phyloP scores from a whole-genome alignment of 1,284 basidiomycete species.

The Peniophora sp. region DNA sequence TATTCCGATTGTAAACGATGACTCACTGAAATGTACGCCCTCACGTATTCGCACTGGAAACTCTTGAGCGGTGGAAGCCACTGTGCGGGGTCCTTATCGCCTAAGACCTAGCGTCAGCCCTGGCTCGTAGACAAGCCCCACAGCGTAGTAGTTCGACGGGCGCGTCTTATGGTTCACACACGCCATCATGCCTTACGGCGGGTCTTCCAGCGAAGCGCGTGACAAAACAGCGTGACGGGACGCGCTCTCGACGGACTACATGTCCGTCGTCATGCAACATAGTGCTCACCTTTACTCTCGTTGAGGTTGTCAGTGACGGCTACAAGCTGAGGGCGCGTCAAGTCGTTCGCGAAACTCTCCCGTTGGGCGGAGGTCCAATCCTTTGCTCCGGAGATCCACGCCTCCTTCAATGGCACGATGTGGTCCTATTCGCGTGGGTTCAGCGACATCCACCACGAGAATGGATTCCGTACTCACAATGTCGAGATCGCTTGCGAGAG shows the following conservation, averaged over 20 bases:
- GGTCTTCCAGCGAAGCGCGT: too few relatives aligned
- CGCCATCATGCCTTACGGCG: too few relatives aligned
- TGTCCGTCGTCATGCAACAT: too few relatives aligned
- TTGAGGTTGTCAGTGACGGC: conserved; percentile 40
- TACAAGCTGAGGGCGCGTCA: conserved; percentile 42
- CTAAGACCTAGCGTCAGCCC: conserved; percentile 6
- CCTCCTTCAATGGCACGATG: conserved; percentile 45
- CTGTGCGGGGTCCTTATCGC: conserved; percentile 33
- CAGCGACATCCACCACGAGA: conserved; percentile 1
- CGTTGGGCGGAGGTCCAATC: conserved; percentile 38
- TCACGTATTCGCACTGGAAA: conserved; percentile 39
- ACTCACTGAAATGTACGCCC: conserved; percentile 31
- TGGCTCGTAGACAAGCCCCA: neutral
- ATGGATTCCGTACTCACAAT: conserved; percentile 31
- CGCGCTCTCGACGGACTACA: conserved; percentile 6
- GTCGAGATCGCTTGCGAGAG: conserved; percentile 37
- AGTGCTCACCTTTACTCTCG: conserved; percentile 24
- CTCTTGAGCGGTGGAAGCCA: conserved; percentile 39
- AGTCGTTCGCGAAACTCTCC: conserved; percentile 43
- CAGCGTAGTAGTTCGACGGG: too few relatives aligned
- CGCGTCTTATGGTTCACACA: too few relatives aligned
- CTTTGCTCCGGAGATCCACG: conserved; percentile 47
- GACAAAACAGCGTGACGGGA: conserved; percentile 7
- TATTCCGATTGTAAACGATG: too few relatives aligned
- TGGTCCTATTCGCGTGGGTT: conserved; percentile 32